Percentiles rank a stretch among this genome's conserved stretches.
These are phyloP conservation scores for Hypomyces perniciosus DNA, from an alignment of 2,329 filamentous ascomycete genomes.

Conservation along the genomic window DNA sequence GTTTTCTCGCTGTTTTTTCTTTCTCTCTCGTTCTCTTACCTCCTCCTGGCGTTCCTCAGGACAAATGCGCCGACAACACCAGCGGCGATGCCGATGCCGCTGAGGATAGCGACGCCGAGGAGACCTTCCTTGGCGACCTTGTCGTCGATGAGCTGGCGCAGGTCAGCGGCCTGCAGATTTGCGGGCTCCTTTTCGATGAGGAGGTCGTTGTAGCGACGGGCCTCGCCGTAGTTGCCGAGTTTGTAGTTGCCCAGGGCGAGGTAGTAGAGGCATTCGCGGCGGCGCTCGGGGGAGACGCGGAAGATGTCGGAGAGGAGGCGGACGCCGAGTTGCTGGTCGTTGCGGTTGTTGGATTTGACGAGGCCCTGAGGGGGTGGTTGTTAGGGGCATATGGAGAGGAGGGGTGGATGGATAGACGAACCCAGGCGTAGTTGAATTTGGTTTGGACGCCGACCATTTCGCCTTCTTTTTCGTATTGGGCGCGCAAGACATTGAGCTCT, in stretches of 20 bases:
- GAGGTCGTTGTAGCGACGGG: slow-evolving; percentile 88
- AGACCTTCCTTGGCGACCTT: slow-evolving; percentile 93
- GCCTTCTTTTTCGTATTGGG: slow-evolving; percentile 96
- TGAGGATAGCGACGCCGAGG: slow-evolving; percentile 90
- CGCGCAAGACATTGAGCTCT: slow-evolving; percentile 85
- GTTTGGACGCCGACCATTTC: slow-evolving; percentile 96
- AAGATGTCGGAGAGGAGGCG: slow-evolving; percentile 95
- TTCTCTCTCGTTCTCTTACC: slow-evolving; percentile 27
- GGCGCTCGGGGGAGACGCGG: slow-evolving; percentile 82
- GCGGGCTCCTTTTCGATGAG: slow-evolving; percentile 84
- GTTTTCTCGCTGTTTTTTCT: neutral
- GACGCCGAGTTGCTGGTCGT: slow-evolving; percentile 90
- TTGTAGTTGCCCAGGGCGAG: slow-evolving; percentile 97
- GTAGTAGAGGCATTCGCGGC: slow-evolving; percentile 97
- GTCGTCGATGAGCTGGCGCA: slow-evolving; percentile 86
- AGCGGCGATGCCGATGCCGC: slow-evolving; percentile 84
- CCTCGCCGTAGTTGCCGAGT: slow-evolving; percentile 94
- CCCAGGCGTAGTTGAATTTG: slow-evolving; percentile 99
- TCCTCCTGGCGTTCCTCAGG: slow-evolving; percentile 65
- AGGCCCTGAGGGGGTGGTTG: slow-evolving; percentile 57
- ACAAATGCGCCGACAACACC: slow-evolving; percentile 88
- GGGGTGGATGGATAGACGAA: slow-evolving; percentile 36
- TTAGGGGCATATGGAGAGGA: slow-evolving; percentile 1
- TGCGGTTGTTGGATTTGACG: slow-evolving; percentile 80
- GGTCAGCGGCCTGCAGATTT: slow-evolving; percentile 83